Conservation (phyloP, 495 filamentous ascomycete genomes). For the Entonaema liquescens region DNA sequence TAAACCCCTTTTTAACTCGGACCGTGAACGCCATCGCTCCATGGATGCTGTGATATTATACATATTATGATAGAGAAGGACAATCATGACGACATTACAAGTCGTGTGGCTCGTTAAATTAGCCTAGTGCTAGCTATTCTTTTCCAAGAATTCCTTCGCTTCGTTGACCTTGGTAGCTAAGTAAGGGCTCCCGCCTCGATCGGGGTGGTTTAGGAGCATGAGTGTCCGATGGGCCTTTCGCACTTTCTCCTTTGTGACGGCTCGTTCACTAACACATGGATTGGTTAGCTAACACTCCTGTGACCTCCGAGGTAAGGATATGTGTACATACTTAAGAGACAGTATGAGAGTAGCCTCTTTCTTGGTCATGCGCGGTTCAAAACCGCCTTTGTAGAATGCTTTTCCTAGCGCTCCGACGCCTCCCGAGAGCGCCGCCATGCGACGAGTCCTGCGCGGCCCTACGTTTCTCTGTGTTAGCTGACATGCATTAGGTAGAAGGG, state of each 20-base stretch:
- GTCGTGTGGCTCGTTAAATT: background rate
- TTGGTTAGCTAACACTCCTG: conserved; percentile 12
- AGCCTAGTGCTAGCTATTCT: conserved; percentile 51
- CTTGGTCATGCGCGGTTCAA: conserved; percentile 91
- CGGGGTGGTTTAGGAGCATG: conserved; percentile 98
- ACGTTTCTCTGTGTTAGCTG: conserved; percentile 3
- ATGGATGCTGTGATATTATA: conserved; percentile 43
- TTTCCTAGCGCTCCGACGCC: conserved; percentile 81
- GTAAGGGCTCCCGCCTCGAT: conserved; percentile 96
- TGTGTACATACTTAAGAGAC: conserved; percentile 77
- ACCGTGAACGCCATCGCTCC: conserved; percentile 46
- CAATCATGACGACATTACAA: background rate
- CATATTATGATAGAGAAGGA: conserved; percentile 3
- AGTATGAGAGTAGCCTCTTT: conserved; percentile 92
- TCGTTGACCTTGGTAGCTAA: conserved; percentile 97
- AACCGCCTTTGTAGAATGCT: conserved; percentile 96
- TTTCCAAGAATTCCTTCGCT: conserved; percentile 95
- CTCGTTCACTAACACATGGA: conserved; percentile 70
- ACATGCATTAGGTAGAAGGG: background rate
- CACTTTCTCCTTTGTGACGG: conserved; percentile 86
- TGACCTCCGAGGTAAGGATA: background rate
- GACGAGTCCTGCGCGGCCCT: conserved; percentile 92
- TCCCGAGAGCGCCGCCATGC: conserved; percentile 85
- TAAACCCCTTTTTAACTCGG: conserved; percentile 15
- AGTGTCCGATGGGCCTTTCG: conserved; percentile 95